Conservation (phyloP, 257 asterid species). For the Nemophila menziesii region DNA sequence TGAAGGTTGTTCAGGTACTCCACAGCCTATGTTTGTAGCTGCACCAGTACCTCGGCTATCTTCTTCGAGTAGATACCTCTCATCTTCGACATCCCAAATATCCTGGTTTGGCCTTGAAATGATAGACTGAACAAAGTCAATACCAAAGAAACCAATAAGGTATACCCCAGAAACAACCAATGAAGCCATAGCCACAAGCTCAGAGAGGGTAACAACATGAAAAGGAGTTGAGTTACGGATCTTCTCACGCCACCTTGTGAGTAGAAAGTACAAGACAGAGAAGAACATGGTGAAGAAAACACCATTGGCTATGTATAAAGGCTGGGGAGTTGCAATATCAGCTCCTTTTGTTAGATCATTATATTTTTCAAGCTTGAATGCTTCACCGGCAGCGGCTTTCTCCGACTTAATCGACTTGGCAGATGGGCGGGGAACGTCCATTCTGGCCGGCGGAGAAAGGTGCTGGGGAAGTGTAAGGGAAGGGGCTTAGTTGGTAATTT, state of each 20-base stretch:
- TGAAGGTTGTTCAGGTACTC: slow-evolving; percentile 1
- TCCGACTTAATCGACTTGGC: slow-evolving; percentile 3
- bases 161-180: neutral
- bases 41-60: slow-evolving; percentile 17
- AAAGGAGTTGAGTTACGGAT: neutral
- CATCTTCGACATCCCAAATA: neutral
- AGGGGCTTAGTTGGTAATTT: too few species aligned
- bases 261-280: neutral
- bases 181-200: neutral
- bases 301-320: neutral
- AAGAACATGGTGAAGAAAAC: neutral
- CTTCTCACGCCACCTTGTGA: neutral
- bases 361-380: slow-evolving; percentile 9
- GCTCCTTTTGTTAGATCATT: slow-evolving; percentile 13
- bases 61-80: slow-evolving; percentile 8
- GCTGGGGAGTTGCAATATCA: slow-evolving; percentile 26
- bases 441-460: neutral
- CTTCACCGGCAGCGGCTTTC: slow-evolving; percentile 21
- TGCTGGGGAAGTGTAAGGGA: neutral
- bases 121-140: neutral
- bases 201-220: neutral
- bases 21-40: slow-evolving; percentile 24
- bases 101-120: neutral
- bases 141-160: neutral
- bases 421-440: slow-evolving; percentile 32